These are phyloP conservation scores for Globisporangium abappressorium DNA, from an alignment of 352 stramenopile genomes.

Conservation along the genomic window DNA sequence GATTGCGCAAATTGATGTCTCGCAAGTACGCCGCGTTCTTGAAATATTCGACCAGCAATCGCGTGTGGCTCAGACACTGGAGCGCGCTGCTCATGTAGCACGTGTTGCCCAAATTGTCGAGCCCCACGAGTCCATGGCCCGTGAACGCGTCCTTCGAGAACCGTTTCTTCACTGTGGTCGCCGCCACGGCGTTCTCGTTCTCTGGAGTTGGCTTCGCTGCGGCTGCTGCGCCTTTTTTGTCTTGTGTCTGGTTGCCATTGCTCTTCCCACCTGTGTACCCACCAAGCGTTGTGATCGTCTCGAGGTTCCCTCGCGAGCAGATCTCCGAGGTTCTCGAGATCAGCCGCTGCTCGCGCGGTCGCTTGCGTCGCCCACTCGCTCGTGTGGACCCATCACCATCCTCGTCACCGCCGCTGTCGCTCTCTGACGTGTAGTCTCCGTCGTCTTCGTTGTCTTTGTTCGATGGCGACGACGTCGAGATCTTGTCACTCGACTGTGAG, in stretches of 20 bases:
- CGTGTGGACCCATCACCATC: conserved; percentile 17
- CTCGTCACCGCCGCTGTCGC: conserved; percentile 15
- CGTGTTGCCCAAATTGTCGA: conserved; percentile 97
- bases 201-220: conserved; percentile 12
- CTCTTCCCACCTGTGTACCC: conserved; percentile 25
- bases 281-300: conserved; percentile 46
- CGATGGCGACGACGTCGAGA: conserved; percentile 29
- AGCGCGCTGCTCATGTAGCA: conserved; percentile 98
- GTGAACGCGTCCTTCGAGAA: conserved; percentile 80
- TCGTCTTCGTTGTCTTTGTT: conserved; percentile 15
- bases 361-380: conserved; percentile 27
- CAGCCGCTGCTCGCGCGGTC: conserved; percentile 37
- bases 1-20: conserved; percentile 97
- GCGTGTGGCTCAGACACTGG: conserved; percentile 97
- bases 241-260: not conserved
- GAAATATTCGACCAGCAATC: conserved; percentile 95
- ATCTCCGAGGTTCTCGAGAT: conserved; percentile 70
- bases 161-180: conserved; percentile 46
- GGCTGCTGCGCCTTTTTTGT: conserved; percentile 7
- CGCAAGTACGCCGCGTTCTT: conserved; percentile 91
- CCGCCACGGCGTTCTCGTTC: conserved; percentile 26
- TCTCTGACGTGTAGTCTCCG: not conserved
- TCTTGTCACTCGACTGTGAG: conserved; percentile 53
- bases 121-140: conserved; percentile 80
- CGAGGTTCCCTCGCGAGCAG: conserved; percentile 68